Base-by-base conservation (phyloP, 1,284 basidiomycete species). In the Abortiporus biennis region DNA sequence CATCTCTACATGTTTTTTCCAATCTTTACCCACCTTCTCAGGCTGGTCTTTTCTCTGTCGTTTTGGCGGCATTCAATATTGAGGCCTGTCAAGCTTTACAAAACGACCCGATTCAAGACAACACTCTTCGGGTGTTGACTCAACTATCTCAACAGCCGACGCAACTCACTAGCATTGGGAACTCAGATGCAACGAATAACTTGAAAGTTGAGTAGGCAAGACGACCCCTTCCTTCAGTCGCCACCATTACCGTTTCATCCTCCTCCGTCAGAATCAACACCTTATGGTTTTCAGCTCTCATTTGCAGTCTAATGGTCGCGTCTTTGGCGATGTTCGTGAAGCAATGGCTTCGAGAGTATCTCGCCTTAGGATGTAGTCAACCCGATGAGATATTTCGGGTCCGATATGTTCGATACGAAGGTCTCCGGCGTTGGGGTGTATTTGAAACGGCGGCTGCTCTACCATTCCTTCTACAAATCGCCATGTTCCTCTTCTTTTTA, bases 21-120 rank as follows among this genome's bases (percentile, higher is more conserved):
- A 4, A 8, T 4, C 6, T 6, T 25, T 8, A 9, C 9, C 17
- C 24, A 6, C 19, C 6, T 24, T 9, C 16, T 6, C n/a, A 41
- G 46, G 39, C 70, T 38, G 69, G 69, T 53, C 56, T 73, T 3
- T 72, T 72, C 47, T 71, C 69, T 34, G 67, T 66, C 1, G 67
- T 64, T 25, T 50, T 71, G 33, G 69, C 70, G 2, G 58, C 69
- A 1, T 72, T 73, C 45, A 57, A 71, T 36, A 56, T 71, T 15
- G 63, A 71, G 43, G 66, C 65, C 42, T 67, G 66, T 48, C 56
- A 61, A 37, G 56, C 50, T 9, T 57, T 72, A 13, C 51, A 53
- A 29, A 62, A 62, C 3, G 58, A 65, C 36, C 56, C 64, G 5
- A 51, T 50, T 13, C 54, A 61, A 36, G 50, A 52, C 61, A 4